Evolutionary conservation across 1,284 basidiomycete species (phyloP).

Genomic region (Hortiboletus rubellus): DNA sequence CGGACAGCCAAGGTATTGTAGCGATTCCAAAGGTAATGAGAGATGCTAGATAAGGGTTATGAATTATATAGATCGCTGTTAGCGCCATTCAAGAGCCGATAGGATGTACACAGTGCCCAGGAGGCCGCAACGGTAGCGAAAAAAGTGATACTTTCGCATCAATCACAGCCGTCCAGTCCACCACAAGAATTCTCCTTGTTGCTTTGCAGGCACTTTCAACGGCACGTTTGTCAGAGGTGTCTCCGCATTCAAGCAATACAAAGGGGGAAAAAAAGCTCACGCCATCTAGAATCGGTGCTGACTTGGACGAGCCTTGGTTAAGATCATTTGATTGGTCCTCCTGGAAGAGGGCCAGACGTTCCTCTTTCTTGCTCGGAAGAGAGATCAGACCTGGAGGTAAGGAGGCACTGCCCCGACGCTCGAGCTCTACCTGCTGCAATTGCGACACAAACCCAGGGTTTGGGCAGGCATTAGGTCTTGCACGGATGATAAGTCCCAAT

Average conservation of each 20-base stretch:
- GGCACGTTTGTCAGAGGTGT: background rate
- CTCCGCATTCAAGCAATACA: background rate
- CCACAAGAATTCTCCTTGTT: background rate
- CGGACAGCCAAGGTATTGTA: no score
- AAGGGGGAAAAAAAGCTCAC: background rate
- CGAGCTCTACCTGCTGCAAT: background rate
- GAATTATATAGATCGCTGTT: no score
- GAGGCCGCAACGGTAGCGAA: background rate
- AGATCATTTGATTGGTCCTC: background rate
- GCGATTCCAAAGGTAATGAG: no score
- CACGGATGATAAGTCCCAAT: background rate
- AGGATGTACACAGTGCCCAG: background rate
- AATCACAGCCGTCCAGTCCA: background rate
- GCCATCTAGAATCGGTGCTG: background rate
- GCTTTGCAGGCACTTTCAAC: background rate
- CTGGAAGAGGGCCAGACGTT: slow-evolving; percentile 4
- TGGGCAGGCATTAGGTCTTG: slow-evolving; percentile 9
- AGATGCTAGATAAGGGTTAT: no score
- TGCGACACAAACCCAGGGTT: slow-evolving; percentile 12
- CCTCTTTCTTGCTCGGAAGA: slow-evolving; percentile 11
- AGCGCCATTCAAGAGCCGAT: background rate
- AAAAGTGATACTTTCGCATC: background rate
- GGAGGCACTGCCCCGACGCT: background rate
- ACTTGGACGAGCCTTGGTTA: background rate
- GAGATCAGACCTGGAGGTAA: background rate